Conservation (phyloP, 176 grass and related monocot genomes). For the Dendrocalamus sinicus region DNA sequence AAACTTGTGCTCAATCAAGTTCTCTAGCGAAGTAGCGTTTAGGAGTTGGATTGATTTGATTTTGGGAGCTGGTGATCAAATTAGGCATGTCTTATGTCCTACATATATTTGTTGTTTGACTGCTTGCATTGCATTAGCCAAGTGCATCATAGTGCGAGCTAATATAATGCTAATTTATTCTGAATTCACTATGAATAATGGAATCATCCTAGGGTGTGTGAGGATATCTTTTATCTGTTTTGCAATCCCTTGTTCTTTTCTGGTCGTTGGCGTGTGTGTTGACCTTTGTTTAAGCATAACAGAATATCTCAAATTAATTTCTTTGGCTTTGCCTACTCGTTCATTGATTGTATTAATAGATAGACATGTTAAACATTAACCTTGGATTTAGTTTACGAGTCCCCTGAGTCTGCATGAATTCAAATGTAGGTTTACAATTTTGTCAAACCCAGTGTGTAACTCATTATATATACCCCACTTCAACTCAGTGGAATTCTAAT, state of each 20-base stretch:
- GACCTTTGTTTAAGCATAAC: neutral
- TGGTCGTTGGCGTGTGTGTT: neutral
- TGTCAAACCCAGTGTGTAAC: neutral
- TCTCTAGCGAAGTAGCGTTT: neutral
- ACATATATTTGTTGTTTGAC: neutral
- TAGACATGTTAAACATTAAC: neutral
- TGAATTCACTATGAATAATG: neutral
- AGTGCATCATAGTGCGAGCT: neutral
- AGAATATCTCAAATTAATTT: slow-evolving; percentile 4
- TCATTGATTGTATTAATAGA: neutral
- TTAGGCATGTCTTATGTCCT: neutral
- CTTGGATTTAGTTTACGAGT: neutral
- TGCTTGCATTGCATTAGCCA: neutral
- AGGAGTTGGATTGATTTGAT: neutral
- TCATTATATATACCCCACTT: neutral
- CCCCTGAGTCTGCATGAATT: neutral
- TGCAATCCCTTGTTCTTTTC: neutral
- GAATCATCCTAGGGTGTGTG: neutral
- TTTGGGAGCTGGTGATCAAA: neutral
- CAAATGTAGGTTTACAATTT: neutral
- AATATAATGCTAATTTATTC: neutral
- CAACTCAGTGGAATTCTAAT: neutral
- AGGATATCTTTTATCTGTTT: neutral
- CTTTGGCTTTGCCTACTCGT: neutral
- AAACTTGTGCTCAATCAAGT: neutral